Base-by-base conservation (phyloP, 2,329 filamentous ascomycete species). In the Coleophoma crateriformis region DNA sequence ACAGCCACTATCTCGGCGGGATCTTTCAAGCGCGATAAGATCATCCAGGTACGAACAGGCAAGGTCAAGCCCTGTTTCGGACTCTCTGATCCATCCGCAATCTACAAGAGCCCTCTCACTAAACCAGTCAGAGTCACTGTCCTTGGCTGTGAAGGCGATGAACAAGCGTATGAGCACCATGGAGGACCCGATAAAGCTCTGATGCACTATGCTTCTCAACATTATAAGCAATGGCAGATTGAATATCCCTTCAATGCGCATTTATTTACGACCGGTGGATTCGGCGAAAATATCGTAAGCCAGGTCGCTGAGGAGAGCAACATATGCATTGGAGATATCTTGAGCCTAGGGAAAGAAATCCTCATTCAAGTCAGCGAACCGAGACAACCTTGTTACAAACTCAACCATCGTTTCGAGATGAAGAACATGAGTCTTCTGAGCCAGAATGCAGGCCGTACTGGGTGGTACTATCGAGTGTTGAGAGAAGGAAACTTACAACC, bases 391-490 rank as follows among this genome's bases (percentile, higher is more conserved):
- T 43, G 82, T 65, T 85, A 77, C 68, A 85, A 85, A 60, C 72
- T 86, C 7, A 85, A 85, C 60, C 81, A 85, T 56, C 78, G 82
- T 2, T 85, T 86, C 61, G 72, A 77, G 39, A 67, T 83, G 12
- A 78, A 77, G 55, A 77, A 84, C 56, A 83, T 85, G 64, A 78
- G 81, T 5, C 75, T 74, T 1, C 68, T 71, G 15, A 76, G 77
- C 1, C 82, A 78, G 63, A 69, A 73, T 49, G 67, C 67, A 0
- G 75, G 76, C 47, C 75, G 81, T 2, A 84, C 80, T 0, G 82
- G 82, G 0, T 86, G 81, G 81, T 77, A 84, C 59, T 84, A 84
- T 52, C 75, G 81, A 2, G 76, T 86, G 2, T 59, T 85, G 14
- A 66, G 67, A 2, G 71, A 75, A 22, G 82, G 83, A 0, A 65